A percentile compares a stretch with the other conserved stretches of the same genome.
phyloP scores from a whole-genome alignment of 257 asterid genomes.

The Solanum dulcamara region DNA sequence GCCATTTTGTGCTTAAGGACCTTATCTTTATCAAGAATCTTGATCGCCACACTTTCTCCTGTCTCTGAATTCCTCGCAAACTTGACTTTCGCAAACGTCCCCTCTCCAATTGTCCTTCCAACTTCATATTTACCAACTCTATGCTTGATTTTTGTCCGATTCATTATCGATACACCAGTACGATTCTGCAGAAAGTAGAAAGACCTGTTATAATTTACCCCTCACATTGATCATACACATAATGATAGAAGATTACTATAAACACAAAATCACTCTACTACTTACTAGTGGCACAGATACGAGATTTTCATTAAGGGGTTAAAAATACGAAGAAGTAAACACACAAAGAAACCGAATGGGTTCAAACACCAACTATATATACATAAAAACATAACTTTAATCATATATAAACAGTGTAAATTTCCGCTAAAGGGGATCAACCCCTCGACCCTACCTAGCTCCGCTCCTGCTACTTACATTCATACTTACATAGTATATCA shows the following conservation, averaged over 20 bases:
- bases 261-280: conserved; percentile 16
- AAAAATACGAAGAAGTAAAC: neutral
- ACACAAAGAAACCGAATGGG: neutral
- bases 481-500: too few species aligned
- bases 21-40: conserved; percentile 85
- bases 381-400: neutral
- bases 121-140: conserved; percentile 77
- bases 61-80: conserved; percentile 76
- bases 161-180: conserved; percentile 25
- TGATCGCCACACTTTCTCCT: conserved; percentile 62
- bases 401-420: neutral
- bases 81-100: conserved; percentile 86
- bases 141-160: conserved; percentile 47
- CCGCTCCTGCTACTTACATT: neutral
- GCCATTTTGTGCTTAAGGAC: conserved; percentile 93
- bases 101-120: conserved; percentile 91
- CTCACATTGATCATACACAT: neutral
- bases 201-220: neutral
- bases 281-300: neutral
- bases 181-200: neutral
- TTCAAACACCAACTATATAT: neutral
- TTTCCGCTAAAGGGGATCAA: neutral
- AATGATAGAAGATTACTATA: neutral
- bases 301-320: neutral
- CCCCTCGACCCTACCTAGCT: neutral